Base-by-base conservation (phyloP, 306 rosid genomes). In the Nissolia schottii region DNA sequence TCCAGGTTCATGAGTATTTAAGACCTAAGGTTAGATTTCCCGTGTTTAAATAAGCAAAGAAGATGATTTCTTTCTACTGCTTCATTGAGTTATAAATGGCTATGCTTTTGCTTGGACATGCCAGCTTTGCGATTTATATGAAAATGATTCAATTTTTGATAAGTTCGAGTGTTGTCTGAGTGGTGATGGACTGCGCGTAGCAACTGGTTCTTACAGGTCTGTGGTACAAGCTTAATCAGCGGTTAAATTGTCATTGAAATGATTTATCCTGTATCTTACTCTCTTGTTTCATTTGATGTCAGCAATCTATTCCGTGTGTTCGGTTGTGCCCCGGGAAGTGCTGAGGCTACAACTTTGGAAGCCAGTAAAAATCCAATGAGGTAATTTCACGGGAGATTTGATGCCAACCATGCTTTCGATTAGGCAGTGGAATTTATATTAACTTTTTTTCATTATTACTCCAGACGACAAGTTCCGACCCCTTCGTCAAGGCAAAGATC, bases 331-430 rank as follows among this genome's bases (percentile, higher is more conserved):
- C 80, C 79, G 64, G 96, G 96, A 72, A 95, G 96, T 74, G 64
- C 86, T 0, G 99, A 95, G 79, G 85, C 92, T 34, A 76, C 92
- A 28, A 91, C 97, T 27, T 83, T 95, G 77, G 99, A 95, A 85
- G 99, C 99, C 75, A 95, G 95, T 87, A 95, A 95, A 85, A 95
- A 91, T 68, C 99, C 99, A 46, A 95, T 88, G 96, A 95, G 99
- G 99, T 91, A 84, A 79, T 20, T 75, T 69, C 24, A 29, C 28
- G 31, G 20, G 11, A 64, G 45, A 41, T 69, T 63, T 48, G 18
- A 71, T 50, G 28, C 62, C 50, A 23, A 49, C 45, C 70, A 53
- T 56, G 64, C 20, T 56, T 49, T 64, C 3, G 22, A 40, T 57
- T 32, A 23, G 29, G 5, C 49, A 65, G 50, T 60, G 6, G 22